phyloP scores from a whole-genome alignment of 257 asterid species.

The Sherardia arvensis region DNA sequence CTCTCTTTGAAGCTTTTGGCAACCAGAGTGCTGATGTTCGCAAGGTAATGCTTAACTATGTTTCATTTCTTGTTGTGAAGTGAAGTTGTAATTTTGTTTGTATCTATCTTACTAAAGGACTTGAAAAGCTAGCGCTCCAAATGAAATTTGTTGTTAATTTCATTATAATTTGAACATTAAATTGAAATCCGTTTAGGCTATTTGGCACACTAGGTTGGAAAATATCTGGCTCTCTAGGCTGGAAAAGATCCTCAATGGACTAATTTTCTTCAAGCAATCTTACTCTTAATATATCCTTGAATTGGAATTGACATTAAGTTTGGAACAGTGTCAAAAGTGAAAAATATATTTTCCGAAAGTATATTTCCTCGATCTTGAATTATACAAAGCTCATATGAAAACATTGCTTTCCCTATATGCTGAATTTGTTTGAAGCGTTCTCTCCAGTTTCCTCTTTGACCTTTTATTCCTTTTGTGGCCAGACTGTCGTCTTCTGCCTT shows the following conservation, averaged over 20 bases:
- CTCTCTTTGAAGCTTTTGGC: conserved; percentile 93
- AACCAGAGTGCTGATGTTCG: conserved; percentile 99
- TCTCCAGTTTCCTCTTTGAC: neutral
- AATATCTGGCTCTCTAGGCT: neutral
- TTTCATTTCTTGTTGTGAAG: neutral
- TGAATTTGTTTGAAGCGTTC: neutral
- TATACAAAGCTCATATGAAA: neutral
- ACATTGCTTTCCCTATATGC: neutral
- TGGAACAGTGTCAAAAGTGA: neutral
- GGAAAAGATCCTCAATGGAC: neutral
- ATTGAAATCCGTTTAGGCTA: neutral
- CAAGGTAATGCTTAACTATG: conserved; percentile 42
- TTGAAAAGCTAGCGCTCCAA: neutral
- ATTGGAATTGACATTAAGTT: neutral
- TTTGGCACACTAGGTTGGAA: neutral
- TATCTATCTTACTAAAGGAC: neutral
- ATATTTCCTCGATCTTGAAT: neutral
- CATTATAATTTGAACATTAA: neutral
- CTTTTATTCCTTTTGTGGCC: conserved; percentile 23
- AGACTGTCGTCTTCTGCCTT: conserved; percentile 97
- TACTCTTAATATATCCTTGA: neutral
- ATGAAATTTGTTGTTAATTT: neutral
- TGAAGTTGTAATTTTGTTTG: neutral
- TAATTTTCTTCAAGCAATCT: neutral
- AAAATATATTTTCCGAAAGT: neutral